A percentile compares a stretch with the other conserved stretches of the same genome.
These are phyloP conservation scores for Protomyces inundatus DNA, from an alignment of 1,139 yeast species.

Conservation along the genomic window DNA sequence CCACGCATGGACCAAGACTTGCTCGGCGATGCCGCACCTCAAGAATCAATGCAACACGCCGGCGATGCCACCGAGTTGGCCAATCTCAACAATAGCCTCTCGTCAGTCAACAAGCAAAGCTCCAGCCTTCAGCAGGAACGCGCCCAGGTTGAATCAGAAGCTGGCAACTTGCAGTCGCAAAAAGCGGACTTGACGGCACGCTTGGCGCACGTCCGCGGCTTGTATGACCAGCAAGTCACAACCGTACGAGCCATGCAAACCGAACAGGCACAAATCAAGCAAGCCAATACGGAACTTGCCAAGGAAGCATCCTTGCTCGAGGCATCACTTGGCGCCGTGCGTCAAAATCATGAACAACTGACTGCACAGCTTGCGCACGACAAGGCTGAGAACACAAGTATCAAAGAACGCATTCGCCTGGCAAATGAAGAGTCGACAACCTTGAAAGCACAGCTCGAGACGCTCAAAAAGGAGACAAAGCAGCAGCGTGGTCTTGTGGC, in stretches of 20 bases:
- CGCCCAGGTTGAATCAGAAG: slow-evolving; percentile 68
- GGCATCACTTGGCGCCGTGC: slow-evolving; percentile 70
- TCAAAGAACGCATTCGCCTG: slow-evolving; percentile 39
- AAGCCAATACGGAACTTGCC: slow-evolving; percentile 66
- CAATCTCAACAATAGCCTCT: slow-evolving; percentile 76
- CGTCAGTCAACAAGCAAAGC: slow-evolving; percentile 71
- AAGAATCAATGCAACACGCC: slow-evolving; percentile 51
- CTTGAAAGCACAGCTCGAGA: slow-evolving; percentile 52
- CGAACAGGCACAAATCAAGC: slow-evolving; percentile 53
- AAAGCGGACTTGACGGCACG: slow-evolving; percentile 70
- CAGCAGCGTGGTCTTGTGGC: slow-evolving; percentile 59
- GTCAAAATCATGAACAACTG: slow-evolving; percentile 58
- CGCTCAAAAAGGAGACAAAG: slow-evolving; percentile 50
- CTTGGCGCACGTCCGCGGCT: slow-evolving; percentile 57
- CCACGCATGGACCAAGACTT: slow-evolving; percentile 21
- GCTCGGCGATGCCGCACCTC: slow-evolving; percentile 25
- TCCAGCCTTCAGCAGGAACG: slow-evolving; percentile 65
- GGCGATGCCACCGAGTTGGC: slow-evolving; percentile 82
- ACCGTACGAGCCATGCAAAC: slow-evolving; percentile 67
- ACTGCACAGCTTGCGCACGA: slow-evolving; percentile 58
- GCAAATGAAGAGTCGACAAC: slow-evolving; percentile 64
- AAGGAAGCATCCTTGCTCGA: slow-evolving; percentile 75
- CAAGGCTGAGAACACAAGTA: slow-evolving; percentile 52
- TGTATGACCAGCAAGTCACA: slow-evolving; percentile 69
- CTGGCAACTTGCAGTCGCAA: slow-evolving; percentile 56